A percentile compares a stretch with the other conserved stretches of the same genome.
phyloP scores from a whole-genome alignment of 345 rosid genomes.

The Anastatica hierochuntica region DNA sequence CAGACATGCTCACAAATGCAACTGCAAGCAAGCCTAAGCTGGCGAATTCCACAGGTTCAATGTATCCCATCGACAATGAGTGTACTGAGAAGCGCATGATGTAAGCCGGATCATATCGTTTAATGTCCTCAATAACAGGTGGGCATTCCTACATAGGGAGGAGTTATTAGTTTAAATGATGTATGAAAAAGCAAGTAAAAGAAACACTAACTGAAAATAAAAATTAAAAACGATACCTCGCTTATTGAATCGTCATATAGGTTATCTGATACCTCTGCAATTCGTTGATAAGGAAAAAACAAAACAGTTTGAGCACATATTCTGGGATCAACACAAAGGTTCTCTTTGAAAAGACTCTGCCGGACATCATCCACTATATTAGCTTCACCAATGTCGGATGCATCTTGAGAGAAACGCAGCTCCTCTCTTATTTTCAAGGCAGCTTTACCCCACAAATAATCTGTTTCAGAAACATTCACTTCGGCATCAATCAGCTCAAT shows the following conservation, averaged over 20 bases:
- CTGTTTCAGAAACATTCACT: slow-evolving; percentile 36
- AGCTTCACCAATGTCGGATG: slow-evolving; percentile 31
- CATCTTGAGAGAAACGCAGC: slow-evolving; percentile 31
- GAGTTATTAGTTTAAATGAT: background rate
- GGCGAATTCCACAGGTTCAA: slow-evolving; percentile 79
- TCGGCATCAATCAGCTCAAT: slow-evolving; percentile 41
- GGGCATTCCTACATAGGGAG: slow-evolving; percentile 31
- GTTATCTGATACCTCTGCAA: slow-evolving; percentile 14
- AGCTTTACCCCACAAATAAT: slow-evolving; percentile 77
- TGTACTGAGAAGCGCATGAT: slow-evolving; percentile 60
- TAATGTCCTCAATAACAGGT: slow-evolving; percentile 23
- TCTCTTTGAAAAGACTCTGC: slow-evolving; percentile 63
- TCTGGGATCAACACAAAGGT: slow-evolving; percentile 69
- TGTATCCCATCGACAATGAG: slow-evolving; percentile 42
- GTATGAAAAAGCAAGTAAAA: background rate
- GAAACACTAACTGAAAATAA: background rate
- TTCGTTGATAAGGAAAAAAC: slow-evolving; percentile 59
- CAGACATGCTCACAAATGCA: slow-evolving; percentile 74
- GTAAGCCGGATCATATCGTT: slow-evolving; percentile 75
- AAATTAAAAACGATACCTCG: slow-evolving; percentile 10
- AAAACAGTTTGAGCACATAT: slow-evolving; percentile 58
- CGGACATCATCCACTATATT: slow-evolving; percentile 39
- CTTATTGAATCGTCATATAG: background rate
- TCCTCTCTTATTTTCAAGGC: slow-evolving; percentile 49
- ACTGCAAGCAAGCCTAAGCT: slow-evolving; percentile 84